Evolutionary conservation across 257 asterid species (phyloP).

Genomic region (Rubia yunnanensis): DNA sequence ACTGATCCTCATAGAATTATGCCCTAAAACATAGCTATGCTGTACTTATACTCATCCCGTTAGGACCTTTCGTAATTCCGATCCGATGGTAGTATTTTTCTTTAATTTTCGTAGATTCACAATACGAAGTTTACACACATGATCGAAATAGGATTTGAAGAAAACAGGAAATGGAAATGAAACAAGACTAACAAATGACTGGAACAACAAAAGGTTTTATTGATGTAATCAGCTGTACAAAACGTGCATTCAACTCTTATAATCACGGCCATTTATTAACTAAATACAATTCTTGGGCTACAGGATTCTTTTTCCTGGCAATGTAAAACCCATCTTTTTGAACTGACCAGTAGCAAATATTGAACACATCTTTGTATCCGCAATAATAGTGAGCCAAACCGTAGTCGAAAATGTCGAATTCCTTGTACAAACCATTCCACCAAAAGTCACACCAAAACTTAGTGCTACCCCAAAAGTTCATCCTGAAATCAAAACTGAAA

Average conservation of each 20-base stretch:
- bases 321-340: neutral
- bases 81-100: too few relatives aligned
- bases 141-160: too few relatives aligned
- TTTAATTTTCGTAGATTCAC: too few relatives aligned
- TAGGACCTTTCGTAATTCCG: too few relatives aligned
- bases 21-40: too few relatives aligned
- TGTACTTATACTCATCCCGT: too few relatives aligned
- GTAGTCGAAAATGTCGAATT: neutral
- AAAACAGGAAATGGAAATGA: neutral
- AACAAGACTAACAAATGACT: too few relatives aligned
- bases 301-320: neutral
- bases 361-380: neutral
- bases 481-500: neutral
- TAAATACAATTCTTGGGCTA: neutral
- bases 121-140: too few relatives aligned
- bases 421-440: neutral
- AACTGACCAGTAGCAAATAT: neutral
- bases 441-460: neutral
- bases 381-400: neutral
- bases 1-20: too few relatives aligned
- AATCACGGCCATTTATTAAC: neutral
- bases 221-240: neutral
- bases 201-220: too few relatives aligned
- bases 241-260: neutral
- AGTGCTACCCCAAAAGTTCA: neutral